Conservation (phyloP, 1,139 yeast genomes). For the Candida labiduridarum region DNA sequence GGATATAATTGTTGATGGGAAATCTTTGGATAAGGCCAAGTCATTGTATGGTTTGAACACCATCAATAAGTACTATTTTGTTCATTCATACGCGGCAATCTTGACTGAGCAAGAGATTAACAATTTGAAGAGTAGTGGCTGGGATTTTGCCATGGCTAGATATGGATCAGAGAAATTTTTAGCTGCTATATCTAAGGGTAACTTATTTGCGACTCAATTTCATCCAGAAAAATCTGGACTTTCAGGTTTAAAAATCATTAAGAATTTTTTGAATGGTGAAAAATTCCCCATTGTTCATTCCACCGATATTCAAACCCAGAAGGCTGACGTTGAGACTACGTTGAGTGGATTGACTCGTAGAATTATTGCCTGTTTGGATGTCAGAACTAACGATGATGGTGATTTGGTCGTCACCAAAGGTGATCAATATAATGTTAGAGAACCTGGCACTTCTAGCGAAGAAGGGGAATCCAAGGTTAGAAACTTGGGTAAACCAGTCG, state of each 20-base stretch:
- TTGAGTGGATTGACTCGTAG: conserved; percentile 81
- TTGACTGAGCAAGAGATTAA: conserved; percentile 40
- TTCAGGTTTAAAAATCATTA: conserved; percentile 80
- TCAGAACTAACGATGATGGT: conserved; percentile 91
- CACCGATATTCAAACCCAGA: conserved; percentile 23
- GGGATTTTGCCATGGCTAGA: conserved; percentile 73
- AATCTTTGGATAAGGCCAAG: conserved; percentile 16
- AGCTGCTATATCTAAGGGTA: conserved; percentile 78
- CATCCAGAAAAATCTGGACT: conserved; percentile 96
- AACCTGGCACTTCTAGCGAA: conserved; percentile 49
- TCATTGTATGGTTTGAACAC: conserved; percentile 67
- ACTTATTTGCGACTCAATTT: conserved; percentile 92
- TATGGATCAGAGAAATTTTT: conserved; percentile 82
- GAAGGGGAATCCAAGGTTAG: conserved; percentile 59
- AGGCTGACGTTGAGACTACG: conserved; percentile 41
- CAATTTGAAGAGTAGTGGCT: conserved; percentile 51
- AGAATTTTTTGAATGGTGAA: conserved; percentile 64
- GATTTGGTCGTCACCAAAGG: conserved; percentile 97
- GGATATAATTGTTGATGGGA: conserved; percentile 20
- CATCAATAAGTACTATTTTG: conserved; percentile 80
- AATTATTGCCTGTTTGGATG: conserved; percentile 93
- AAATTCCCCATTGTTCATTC: conserved; percentile 26
- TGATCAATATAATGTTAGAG: conserved; percentile 96
- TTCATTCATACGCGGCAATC: conserved; percentile 88
- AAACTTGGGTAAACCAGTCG: conserved; percentile 94